Evolutionary conservation across 306 rosid genomes (phyloP), one percentile per base, ranked within the genome.

Genomic region (Medicago ruthenica): DNA sequence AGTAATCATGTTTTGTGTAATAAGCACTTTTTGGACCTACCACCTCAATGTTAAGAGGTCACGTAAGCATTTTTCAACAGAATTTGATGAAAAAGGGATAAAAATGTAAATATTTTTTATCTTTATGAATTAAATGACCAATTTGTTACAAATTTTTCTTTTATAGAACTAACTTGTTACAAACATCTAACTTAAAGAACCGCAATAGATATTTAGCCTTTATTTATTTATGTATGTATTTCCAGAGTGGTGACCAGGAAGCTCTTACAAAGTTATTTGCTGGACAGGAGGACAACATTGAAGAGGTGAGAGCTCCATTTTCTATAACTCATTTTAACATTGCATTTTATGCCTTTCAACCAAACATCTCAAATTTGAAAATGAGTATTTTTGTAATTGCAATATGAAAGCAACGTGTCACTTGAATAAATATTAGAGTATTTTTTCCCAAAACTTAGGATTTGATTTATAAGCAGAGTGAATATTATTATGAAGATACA

Each of bases 161-260:
- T 27, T 27, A 3, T 3, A 27, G 4, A 27, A 27, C 31, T 27
- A 27, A 27, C 31, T 27, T 27, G 4, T 3, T 27, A 24, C 2
- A 27, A 34, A 34, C 37, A 34, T 34, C 37, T 5, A 34, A 34
- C 37, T 34, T 4, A 34, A 34, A 34, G 37, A 7, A 0, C 37
- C 37, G 1, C 37, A 34, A 4, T 0, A 34, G 37, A 0, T 34
- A 34, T 34, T 34, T 34, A 1, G 1, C 37, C 7, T 34, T 34
- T 5, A 41, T 9, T 44, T 12, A 45, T 44, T 12, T 44, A 45
- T 63, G 42, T 57, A 15, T 68, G 63, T 71, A 8, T 61, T 63
- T 16, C 4, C 85, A 88, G 94, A 73, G 70, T 34, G 74, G 80
- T 82, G 98, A 93, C 73, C 91, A 91, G 84, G 97, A 93, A 75